A percentile compares a stretch with the other conserved stretches of the same genome.
Conservation (phyloP, 2,329 filamentous ascomycete genomes). For the Venturia nashicola region DNA sequence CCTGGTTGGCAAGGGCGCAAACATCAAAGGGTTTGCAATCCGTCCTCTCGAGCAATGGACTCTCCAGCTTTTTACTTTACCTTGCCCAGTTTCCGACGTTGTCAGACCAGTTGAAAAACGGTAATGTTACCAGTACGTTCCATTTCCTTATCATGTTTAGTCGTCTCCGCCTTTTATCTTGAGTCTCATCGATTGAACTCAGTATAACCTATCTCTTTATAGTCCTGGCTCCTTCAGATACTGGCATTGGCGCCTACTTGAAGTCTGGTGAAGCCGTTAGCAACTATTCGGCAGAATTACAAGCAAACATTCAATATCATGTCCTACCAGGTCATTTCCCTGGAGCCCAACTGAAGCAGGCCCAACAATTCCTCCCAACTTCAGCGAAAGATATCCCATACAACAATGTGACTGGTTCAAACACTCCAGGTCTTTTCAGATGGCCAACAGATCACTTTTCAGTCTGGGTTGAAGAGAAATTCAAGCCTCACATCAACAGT, state of each 20-base stretch:
- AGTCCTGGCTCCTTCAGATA: neutral
- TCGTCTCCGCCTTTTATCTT: neutral
- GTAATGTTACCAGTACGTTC: neutral
- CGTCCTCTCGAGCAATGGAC: neutral
- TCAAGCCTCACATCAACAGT: neutral
- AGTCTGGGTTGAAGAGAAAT: neutral
- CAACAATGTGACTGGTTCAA: neutral
- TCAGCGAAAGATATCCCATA: neutral
- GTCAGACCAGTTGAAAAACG: neutral
- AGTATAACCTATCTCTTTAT: neutral
- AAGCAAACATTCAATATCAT: neutral
- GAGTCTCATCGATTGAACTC: neutral
- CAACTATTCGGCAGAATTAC: neutral
- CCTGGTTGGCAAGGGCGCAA: neutral
- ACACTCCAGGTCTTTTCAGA: neutral
- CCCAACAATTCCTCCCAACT: neutral
- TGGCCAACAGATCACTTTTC: neutral
- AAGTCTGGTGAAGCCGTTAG: neutral
- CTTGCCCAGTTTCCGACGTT: neutral
- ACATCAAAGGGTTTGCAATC: neutral
- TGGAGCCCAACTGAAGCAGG: neutral
- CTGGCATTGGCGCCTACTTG: neutral
- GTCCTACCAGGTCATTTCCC: neutral
- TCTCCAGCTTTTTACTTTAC: neutral
- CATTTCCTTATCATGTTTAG: neutral